Base-by-base conservation (phyloP, 148 eudicot genomes). In the Silene latifolia region DNA sequence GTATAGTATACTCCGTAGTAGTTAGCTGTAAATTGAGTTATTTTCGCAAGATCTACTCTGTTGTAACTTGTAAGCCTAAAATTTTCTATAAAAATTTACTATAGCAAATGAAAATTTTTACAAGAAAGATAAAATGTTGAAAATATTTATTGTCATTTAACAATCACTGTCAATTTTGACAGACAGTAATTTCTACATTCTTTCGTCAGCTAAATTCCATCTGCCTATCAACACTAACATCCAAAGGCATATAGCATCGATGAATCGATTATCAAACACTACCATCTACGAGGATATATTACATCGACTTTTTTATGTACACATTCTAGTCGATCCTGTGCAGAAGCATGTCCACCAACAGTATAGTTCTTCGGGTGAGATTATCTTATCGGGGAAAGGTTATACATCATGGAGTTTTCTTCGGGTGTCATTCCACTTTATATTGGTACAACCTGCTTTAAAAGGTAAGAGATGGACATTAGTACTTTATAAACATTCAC, bases 221-320 rank as follows among this genome's bases (percentile, higher is more conserved):
- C 19, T 4, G 23, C 66, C 14, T 23, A 62, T 25, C 14, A 62
- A 62, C 35, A 62, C 13, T 62, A 62, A 62, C 66, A 62, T 62
- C 27, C 66, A 62, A 62, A 4, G 66, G 66, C 27, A 62, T 23
- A 62, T 62, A 25, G 35, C 66, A 25, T 13, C 5, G 66, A 62
- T 4, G 35, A 62, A 5, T 62, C 66, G 39, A 62, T 23, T 23
- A 23, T 62, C 17, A 39, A 23, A 67, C 5, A 67, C 53, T 44
- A 63, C 27, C 39, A 63, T 63, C 25, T 23, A 67, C 65, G 8
- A 47, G 21, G 65, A 48, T 66, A 72, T 65, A 23, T 15, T 7
- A n/a, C 67, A 71, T 14, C 39, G 11, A 39, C 79, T 27, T 80
- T 56, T 78, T 24, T 78, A 79, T 78, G 77, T 82, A 78, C 79